Conservation (phyloP, 192 early-diverging fungal species). For the Chytriomyces confervae region DNA sequence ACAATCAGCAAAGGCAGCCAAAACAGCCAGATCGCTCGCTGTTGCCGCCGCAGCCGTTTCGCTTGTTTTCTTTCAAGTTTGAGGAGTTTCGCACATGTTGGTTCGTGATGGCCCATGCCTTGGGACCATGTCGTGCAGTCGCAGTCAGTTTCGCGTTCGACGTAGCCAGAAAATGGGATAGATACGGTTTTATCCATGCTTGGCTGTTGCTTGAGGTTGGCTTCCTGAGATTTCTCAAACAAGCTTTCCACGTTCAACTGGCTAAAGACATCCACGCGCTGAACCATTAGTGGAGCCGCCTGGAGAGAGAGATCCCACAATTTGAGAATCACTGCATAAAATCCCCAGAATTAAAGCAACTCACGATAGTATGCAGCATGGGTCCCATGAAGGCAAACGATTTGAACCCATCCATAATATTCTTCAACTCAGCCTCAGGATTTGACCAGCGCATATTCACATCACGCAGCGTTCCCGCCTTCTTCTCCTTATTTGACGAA, state of each 20-base stretch:
- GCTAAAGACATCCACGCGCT: conserved; percentile 11
- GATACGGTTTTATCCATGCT: conserved; percentile 18
- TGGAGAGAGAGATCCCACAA: neutral
- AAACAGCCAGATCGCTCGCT: conserved; percentile 18
- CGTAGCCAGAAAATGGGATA: conserved; percentile 30
- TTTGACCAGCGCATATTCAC: conserved; percentile 30
- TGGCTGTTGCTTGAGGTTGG: neutral
- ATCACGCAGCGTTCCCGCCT: conserved; percentile 3
- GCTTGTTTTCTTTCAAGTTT: neutral
- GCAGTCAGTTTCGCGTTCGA: conserved; percentile 13
- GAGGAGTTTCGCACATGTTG: neutral
- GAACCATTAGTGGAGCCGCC: conserved; percentile 16
- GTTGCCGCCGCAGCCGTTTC: conserved; percentile 3
- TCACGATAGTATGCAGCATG: conserved; percentile 27
- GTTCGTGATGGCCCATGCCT: conserved; percentile 19
- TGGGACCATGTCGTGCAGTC: conserved; percentile 26
- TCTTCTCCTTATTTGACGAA: neutral
- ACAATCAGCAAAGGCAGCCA: conserved; percentile 24
- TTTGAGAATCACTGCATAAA: neutral
- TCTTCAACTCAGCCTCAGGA: conserved; percentile 30
- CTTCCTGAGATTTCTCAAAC: neutral
- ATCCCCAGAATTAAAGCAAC: neutral
- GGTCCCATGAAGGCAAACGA: conserved; percentile 25
- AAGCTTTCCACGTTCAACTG: neutral
- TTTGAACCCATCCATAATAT: conserved; percentile 34